Percentiles rank a stretch among this genome's conserved stretches.
phyloP scores from a whole-genome alignment of 1,284 basidiomycete species.

The Austroboletus niveus region DNA sequence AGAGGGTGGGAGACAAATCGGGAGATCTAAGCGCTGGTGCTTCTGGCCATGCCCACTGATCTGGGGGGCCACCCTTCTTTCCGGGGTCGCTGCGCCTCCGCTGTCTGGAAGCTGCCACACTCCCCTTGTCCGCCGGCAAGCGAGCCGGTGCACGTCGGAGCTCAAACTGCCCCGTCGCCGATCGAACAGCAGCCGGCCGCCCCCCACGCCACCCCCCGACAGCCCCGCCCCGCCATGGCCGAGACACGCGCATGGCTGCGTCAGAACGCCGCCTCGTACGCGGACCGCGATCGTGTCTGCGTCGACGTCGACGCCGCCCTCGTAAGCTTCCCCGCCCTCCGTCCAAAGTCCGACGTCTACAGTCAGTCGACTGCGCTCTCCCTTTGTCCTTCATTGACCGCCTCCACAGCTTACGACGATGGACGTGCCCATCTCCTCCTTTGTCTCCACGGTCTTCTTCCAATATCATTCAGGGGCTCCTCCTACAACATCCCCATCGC shows the following conservation, averaged over 20 bases:
- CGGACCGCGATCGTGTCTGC: constrained; percentile 50
- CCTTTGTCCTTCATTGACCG: constrained; percentile 2
- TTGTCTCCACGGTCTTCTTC: constrained; percentile 87
- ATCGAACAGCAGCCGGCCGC: constrained; percentile 3
- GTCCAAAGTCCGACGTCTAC: constrained; percentile 91
- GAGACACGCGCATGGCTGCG: constrained; percentile 69
- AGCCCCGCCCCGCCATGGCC: constrained; percentile 8
- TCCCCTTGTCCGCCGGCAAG: background rate
- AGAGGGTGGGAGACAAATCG: constrained; percentile 23
- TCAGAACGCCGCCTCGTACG: constrained; percentile 67
- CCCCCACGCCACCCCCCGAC: background rate
- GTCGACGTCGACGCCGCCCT: constrained; percentile 70
- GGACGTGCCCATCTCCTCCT: constrained; percentile 90
- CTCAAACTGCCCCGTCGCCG: constrained; percentile 6
- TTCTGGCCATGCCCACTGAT: constrained; percentile 4
- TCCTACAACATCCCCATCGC: constrained; percentile 95
- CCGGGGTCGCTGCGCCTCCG: constrained; percentile 4
- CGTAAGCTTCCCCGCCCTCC: constrained; percentile 58
- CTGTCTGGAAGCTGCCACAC: background rate
- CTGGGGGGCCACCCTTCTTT: constrained; percentile 15
- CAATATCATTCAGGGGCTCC: constrained; percentile 74
- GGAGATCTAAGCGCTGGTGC: constrained; percentile 27
- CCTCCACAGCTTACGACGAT: constrained; percentile 79
- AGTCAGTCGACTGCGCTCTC: constrained; percentile 49
- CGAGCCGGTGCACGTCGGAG: constrained; percentile 5